Base-by-base conservation (phyloP, 257 asterid species). In the Rehmannia glutinosa region DNA sequence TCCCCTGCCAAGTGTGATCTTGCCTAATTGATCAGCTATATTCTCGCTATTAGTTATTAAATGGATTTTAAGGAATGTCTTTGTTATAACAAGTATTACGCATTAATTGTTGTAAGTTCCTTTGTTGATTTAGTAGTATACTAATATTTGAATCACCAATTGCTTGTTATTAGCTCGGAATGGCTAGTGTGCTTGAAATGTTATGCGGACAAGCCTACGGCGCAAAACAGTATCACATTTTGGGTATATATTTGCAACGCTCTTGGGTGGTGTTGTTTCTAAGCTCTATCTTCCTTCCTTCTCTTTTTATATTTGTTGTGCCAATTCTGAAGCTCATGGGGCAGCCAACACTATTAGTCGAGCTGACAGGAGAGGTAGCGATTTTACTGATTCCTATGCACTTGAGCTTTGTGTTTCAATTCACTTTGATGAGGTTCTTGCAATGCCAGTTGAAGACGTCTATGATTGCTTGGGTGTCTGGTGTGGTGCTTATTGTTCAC, bases 161-260 rank as follows among this genome's bases (percentile, higher is more conserved):
- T 60, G 13, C 23, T 70, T 59, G 68, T 52, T 45, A 36, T 49
- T 73, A 83, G 93, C 76, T 83, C 23, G 87, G 93, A 69, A 83
- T 86, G 93, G 89, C 84, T n/a, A 81, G 90, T 69, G 93, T 84
- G 21, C 75, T 83, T 45, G 93, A 86, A 39, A 81, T 86, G 42
- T 55, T 86, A 73, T 86, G 93, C 41, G 87, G 93, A n/a, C 87
- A 78, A 27, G 90, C 90, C 57, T 86, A 75, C 36, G 90, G 93
- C 35, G 80, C 84, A 68, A 72, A 74, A 59, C 81, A 81, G 23
- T 83, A 77, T 68, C 77, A 78, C 42, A 69, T 81, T 74, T 32
- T 86, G 75, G 87, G 87, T 13, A 35, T 81, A 43, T 83, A 83
- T 69, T 63, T 83, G 79, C 92, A 80, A 57, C 80, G 82, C 16